A percentile compares a stretch with the other conserved stretches of the same genome.
These are phyloP conservation scores for Botrytis hyacinthi DNA, from an alignment of 2,329 filamentous ascomycete species.

Conservation along the genomic window DNA sequence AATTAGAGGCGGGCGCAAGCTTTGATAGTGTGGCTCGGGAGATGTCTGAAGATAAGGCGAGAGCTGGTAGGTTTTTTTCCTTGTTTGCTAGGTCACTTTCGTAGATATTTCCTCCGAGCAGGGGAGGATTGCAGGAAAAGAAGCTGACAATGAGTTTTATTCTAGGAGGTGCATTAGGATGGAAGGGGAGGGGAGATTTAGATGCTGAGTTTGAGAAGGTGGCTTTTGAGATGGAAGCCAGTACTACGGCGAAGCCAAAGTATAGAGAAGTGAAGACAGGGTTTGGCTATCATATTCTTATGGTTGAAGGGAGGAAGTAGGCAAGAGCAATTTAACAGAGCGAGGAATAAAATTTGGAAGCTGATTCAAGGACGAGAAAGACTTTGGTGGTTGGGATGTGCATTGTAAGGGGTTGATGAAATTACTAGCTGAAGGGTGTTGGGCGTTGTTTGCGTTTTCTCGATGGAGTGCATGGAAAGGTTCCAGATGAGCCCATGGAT, in stretches of 20 bases:
- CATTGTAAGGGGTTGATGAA: neutral
- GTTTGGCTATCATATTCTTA: constrained; percentile 78
- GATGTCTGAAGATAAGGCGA: constrained; percentile 75
- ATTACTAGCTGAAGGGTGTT: neutral
- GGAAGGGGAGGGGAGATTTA: constrained; percentile 67
- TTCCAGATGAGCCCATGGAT: constrained; percentile 9
- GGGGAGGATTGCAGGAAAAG: neutral
- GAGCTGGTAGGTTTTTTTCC: constrained; percentile 49
- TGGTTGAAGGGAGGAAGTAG: constrained; percentile 53
- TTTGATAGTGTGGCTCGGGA: constrained; percentile 73
- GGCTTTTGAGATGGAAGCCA: constrained; percentile 66
- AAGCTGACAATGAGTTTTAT: neutral
- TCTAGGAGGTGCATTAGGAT: constrained; percentile 67
- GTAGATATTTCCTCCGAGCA: neutral
- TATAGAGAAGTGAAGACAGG: constrained; percentile 69
- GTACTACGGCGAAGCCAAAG: constrained; percentile 62
- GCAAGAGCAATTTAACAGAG: neutral
- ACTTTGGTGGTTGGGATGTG: neutral
- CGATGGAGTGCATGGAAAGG: neutral
- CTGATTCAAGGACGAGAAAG: neutral
- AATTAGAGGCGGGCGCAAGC: constrained; percentile 63
- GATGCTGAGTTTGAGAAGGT: constrained; percentile 69
- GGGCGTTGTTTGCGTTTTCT: constrained; percentile 1
- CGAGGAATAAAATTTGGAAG: neutral
- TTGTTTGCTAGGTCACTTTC: neutral